Conservation (phyloP, 805 yeast genomes). For the Yamadazyma paraphyllophila region DNA sequence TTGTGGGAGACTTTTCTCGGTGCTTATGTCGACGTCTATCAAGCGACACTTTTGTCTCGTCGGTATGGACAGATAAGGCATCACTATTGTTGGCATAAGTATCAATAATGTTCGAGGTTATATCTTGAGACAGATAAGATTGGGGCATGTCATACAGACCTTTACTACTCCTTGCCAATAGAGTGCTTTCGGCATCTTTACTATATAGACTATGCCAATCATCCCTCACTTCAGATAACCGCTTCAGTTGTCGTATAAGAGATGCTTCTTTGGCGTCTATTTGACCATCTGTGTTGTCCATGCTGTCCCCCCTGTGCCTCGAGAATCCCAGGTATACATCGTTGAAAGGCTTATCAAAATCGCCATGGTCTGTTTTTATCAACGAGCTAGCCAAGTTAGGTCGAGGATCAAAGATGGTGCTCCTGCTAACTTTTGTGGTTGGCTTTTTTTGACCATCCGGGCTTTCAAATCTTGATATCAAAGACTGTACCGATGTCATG, state of each 20-base stretch:
- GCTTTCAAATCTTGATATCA: constrained; percentile 10
- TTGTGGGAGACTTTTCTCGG: not conserved
- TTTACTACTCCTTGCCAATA: not conserved
- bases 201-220: constrained; percentile 3
- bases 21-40: not conserved
- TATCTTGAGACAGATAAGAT: not conserved
- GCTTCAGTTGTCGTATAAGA: constrained; percentile 2
- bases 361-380: constrained; percentile 2
- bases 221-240: constrained; percentile 1
- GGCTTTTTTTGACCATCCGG: not conserved
- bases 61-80: not conserved
- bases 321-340: not conserved
- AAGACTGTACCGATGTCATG: constrained; percentile 9
- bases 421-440: not conserved
- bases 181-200: not conserved
- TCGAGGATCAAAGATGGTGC: constrained; percentile 6
- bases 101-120: not conserved
- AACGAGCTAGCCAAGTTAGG: constrained; percentile 5
- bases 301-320: not conserved
- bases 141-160: not conserved
- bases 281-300: not conserved
- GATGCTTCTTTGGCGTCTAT: not conserved
- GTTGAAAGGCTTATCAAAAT: not conserved
- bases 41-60: not conserved
- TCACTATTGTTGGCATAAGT: not conserved